These are phyloP conservation scores for Gracilaria gracilis DNA, from an alignment of 23 red algal species.

Conservation along the genomic window DNA sequence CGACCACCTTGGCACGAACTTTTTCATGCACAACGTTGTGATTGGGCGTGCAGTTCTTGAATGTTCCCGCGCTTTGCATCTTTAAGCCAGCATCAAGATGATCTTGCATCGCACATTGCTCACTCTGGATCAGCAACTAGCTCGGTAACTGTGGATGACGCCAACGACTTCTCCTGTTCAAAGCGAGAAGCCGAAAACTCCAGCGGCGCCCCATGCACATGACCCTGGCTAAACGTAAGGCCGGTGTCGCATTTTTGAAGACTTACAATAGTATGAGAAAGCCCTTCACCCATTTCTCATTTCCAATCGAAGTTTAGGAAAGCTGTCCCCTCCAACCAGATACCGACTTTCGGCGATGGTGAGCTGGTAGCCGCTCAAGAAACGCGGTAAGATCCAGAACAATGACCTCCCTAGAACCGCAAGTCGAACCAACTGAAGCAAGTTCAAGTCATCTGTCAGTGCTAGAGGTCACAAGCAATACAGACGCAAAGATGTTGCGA, in stretches of 20 bases:
- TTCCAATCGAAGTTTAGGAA: too few species aligned
- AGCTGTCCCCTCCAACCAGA: not conserved
- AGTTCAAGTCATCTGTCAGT: conserved; percentile 37
- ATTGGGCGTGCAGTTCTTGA: too few species aligned
- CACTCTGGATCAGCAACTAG: too few species aligned
- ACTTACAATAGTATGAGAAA: not conserved
- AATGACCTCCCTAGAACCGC: not conserved
- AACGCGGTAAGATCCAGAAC: not conserved
- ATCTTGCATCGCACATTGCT: too few species aligned
- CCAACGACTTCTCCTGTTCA: not conserved
- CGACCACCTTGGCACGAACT: too few species aligned
- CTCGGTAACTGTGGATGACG: not conserved
- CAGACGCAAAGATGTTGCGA: conserved; percentile 34
- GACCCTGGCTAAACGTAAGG: not conserved
- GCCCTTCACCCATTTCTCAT: too few species aligned
- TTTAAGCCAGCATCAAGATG: too few species aligned
- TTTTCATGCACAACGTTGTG: too few species aligned
- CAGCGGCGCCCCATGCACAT: too few species aligned
- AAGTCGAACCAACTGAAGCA: conserved; percentile 36
- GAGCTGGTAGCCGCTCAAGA: not conserved
- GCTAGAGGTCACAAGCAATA: conserved; percentile 20
- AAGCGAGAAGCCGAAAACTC: not conserved
- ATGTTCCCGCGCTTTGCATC: too few species aligned
- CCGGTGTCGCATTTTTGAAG: not conserved
- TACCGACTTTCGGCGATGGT: not conserved